A percentile compares a stretch with the other conserved stretches of the same genome.
Evolutionary conservation across 169 alveolate genomes (phyloP).

Genomic region (Cryptosporidium meleagridis): DNA sequence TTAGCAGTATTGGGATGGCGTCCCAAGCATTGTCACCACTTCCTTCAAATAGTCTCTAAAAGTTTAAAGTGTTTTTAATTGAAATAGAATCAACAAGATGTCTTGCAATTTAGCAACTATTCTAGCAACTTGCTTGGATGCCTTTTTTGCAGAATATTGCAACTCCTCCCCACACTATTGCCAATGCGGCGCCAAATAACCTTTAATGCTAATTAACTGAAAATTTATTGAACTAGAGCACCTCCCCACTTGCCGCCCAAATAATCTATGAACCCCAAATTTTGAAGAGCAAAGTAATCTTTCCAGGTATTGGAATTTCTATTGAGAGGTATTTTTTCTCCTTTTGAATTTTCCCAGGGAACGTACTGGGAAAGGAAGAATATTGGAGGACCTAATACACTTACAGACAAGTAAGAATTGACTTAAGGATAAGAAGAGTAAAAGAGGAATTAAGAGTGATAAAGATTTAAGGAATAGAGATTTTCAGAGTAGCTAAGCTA

Average conservation of each 20-base stretch:
- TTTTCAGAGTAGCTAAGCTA: neutral
- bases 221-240: neutral
- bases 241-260: constrained; percentile 76
- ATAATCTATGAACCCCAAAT: constrained; percentile 65
- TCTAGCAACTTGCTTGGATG: neutral
- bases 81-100: neutral
- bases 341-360: neutral
- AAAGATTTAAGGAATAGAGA: neutral
- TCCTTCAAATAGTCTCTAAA: neutral
- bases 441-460: neutral
- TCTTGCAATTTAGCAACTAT: too few relatives aligned
- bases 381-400: neutral
- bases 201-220: neutral
- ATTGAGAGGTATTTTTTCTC: constrained; percentile 15
- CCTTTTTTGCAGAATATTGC: neutral
- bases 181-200: neutral
- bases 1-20: neutral
- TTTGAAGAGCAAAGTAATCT: constrained; percentile 27
- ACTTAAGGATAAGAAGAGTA: neutral
- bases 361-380: constrained; percentile 8
- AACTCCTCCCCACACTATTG: constrained; percentile 9
- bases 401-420: neutral
- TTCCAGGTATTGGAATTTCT: constrained; percentile 23
- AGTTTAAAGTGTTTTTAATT: neutral
- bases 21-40: neutral